Conservation (phyloP, 129 eudicot species). For the Chrysanthemum seticuspe region DNA sequence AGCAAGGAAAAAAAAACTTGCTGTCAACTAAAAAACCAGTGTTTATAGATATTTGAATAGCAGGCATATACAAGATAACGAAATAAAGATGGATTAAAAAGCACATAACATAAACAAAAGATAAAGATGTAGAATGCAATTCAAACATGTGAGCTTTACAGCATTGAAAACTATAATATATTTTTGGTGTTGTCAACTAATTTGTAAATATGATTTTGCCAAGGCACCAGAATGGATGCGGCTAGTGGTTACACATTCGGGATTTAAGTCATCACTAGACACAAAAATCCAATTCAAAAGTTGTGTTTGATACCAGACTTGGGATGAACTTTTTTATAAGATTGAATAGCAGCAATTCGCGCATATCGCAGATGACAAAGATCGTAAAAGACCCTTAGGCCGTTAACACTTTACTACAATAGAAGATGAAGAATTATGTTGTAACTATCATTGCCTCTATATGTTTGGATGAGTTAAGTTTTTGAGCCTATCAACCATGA, state of each 20-base stretch:
- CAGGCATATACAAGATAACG: neutral
- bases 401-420: neutral
- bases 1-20: constrained; percentile 18
- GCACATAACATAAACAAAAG: neutral
- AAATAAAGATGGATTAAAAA: neutral
- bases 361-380: constrained; percentile 15
- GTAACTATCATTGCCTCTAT: neutral
- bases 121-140: neutral
- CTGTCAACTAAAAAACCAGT: constrained; percentile 11
- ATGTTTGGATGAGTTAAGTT: neutral
- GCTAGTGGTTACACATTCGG: neutral
- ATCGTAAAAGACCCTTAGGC: neutral
- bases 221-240: constrained; percentile 1
- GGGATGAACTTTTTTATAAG: neutral
- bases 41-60: neutral
- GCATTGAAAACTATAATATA: constrained; percentile 5
- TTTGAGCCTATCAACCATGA: constrained; percentile 12
- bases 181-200: constrained; percentile 7
- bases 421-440: constrained; percentile 2
- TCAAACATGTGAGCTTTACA: neutral
- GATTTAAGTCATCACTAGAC: constrained; percentile 1
- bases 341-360: neutral
- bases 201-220: neutral
- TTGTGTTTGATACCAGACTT: neutral
- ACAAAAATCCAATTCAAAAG: neutral